phyloP scores from a whole-genome alignment of 2,329 filamentous ascomycete genomes.

The Penicillium sp. region DNA sequence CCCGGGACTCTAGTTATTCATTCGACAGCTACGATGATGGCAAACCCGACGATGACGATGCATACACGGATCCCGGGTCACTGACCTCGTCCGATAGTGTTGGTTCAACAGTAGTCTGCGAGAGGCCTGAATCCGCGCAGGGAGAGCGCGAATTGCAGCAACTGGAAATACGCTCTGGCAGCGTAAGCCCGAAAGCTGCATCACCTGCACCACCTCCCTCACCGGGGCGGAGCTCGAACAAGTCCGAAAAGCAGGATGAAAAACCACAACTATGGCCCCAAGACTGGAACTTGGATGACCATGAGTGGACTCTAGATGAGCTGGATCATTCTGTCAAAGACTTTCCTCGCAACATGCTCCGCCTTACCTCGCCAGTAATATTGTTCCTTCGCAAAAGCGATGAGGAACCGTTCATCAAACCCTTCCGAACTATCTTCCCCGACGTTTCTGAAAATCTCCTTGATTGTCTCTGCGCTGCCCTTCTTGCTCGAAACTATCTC shows the following conservation, averaged over 20 bases:
- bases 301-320: conserved; percentile 43
- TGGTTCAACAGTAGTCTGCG: conserved; percentile 28
- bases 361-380: conserved; percentile 41
- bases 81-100: conserved; percentile 29
- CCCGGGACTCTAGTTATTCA: conserved; percentile 30
- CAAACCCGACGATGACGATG: conserved; percentile 25
- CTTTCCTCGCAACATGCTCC: conserved; percentile 37
- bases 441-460: conserved; percentile 34
- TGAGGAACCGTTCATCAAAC: conserved; percentile 35
- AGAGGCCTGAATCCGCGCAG: conserved; percentile 21
- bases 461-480: conserved; percentile 38
- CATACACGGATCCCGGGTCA: conserved; percentile 28
- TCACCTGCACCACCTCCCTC: conserved; percentile 18
- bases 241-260: conserved; percentile 30
- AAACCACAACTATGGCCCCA: conserved; percentile 36
- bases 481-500: conserved; percentile 42
- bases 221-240: conserved; percentile 21
- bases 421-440: conserved; percentile 40
- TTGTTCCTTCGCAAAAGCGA: conserved; percentile 40
- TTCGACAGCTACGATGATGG: conserved; percentile 24
- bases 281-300: conserved; percentile 42
- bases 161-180: conserved; percentile 25
- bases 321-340: conserved; percentile 40
- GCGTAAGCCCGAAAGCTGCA: conserved; percentile 20
- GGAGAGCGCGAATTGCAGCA: conserved; percentile 20